These are phyloP conservation scores for Priceomyces carsonii DNA, from an alignment of 805 yeast genomes.

Conservation along the genomic window DNA sequence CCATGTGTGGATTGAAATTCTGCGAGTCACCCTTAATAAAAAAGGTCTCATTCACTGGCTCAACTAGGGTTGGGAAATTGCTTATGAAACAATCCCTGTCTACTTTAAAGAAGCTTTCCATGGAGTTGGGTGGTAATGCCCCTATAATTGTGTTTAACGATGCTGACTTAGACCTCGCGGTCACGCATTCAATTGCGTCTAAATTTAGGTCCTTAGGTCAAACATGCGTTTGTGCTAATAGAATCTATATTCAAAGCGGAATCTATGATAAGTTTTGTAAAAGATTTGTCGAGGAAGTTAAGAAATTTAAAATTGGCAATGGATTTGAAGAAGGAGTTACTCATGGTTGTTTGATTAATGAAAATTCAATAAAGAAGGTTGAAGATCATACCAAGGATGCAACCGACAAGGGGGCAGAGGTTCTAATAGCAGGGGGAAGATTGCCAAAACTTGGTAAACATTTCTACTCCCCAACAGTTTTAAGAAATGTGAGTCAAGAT, in stretches of 20 bases:
- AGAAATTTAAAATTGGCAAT: conserved; percentile 52
- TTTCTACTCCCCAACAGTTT: conserved; percentile 56
- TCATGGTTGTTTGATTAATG: conserved; percentile 59
- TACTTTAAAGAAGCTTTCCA: conserved; percentile 66
- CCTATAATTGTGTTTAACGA: conserved; percentile 76
- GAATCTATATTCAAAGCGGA: conserved; percentile 63
- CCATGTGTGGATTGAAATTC: conserved; percentile 52
- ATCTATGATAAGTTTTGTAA: conserved; percentile 63
- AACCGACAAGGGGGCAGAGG: conserved; percentile 52
- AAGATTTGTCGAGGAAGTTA: conserved; percentile 49
- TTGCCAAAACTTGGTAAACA: conserved; percentile 49
- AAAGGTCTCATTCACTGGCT: conserved; percentile 78
- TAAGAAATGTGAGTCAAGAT: conserved; percentile 50
- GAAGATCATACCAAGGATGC: conserved; percentile 58
- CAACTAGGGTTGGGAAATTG: conserved; percentile 70
- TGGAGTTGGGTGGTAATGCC: conserved; percentile 83
- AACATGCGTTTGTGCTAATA: conserved; percentile 79
- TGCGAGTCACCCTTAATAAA: conserved; percentile 57
- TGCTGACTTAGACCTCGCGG: conserved; percentile 66
- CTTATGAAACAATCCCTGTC: conserved; percentile 62
- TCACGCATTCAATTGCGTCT: conserved; percentile 62
- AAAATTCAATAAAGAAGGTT: conserved; percentile 51
- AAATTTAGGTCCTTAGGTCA: conserved; percentile 80
- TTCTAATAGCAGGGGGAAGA: conserved; percentile 53
- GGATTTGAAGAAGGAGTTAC: conserved; percentile 53